Evolutionary conservation across 768 basidiomycete species (phyloP).

Genomic region (Boletellus ananas): DNA sequence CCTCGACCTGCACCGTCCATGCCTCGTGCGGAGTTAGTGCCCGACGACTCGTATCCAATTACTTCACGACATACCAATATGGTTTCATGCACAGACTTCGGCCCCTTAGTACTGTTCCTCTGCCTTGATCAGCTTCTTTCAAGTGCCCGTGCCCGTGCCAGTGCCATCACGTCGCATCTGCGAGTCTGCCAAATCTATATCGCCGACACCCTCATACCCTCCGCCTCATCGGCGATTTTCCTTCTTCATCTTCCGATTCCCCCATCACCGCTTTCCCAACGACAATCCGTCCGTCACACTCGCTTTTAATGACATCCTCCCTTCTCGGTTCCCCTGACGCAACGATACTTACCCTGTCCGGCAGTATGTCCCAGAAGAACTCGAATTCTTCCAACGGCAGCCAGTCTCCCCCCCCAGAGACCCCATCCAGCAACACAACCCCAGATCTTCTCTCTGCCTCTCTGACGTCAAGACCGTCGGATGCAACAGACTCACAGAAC

Average conservation of each 20-base stretch:
- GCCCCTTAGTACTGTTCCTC: slow-evolving; percentile 25
- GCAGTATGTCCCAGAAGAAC: slow-evolving; percentile 48
- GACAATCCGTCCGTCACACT: slow-evolving; percentile 14
- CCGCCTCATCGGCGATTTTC: slow-evolving; percentile 27
- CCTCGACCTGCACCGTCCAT: slow-evolving; percentile 26
- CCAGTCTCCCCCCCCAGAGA: slow-evolving; percentile 46
- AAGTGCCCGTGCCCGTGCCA: slow-evolving; percentile 25
- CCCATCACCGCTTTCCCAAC: slow-evolving; percentile 23
- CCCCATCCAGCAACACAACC: slow-evolving; percentile 41
- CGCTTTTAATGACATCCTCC: slow-evolving; percentile 27
- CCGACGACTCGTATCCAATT: slow-evolving; percentile 29
- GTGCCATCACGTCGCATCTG: slow-evolving; percentile 31
- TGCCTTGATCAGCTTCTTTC: slow-evolving; percentile 23
- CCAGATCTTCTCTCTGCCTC: slow-evolving; percentile 38
- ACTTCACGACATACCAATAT: slow-evolving; percentile 30
- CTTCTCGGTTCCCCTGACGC: slow-evolving; percentile 20
- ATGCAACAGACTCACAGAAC: slow-evolving; percentile 29
- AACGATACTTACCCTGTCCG: slow-evolving; percentile 13
- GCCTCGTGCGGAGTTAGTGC: slow-evolving; percentile 31
- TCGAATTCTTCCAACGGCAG: slow-evolving; percentile 48
- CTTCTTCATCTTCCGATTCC: slow-evolving; percentile 24
- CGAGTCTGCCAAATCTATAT: slow-evolving; percentile 27
- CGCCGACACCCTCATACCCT: slow-evolving; percentile 23
- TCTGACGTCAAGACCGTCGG: slow-evolving; percentile 35
- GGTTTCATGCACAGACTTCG: slow-evolving; percentile 32